Percentiles rank a stretch among this genome's conserved stretches.
phyloP scores from a whole-genome alignment of 2,329 filamentous ascomycete species.

The Zasmidium cellare region DNA sequence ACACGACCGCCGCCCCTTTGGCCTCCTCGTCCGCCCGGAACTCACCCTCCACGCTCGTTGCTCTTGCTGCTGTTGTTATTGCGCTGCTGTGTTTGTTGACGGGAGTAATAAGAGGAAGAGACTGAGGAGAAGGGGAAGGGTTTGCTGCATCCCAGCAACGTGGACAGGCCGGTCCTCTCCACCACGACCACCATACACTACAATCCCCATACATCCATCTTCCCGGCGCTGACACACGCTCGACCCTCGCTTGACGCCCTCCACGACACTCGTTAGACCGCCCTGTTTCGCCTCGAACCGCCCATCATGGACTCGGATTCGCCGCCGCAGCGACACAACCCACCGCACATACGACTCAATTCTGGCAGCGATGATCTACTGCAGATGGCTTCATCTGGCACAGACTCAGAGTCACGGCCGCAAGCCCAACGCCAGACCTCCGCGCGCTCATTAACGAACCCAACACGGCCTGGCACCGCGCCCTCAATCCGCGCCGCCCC shows the following conservation, averaged over 20 bases:
- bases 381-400: constrained; percentile 35
- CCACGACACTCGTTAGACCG: background rate
- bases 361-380: constrained; percentile 58
- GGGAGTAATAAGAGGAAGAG: background rate
- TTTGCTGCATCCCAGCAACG: background rate
- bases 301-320: constrained; percentile 22
- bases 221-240: background rate
- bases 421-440: constrained; percentile 42
- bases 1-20: background rate
- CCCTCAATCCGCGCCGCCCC: constrained; percentile 30
- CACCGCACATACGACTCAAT: constrained; percentile 65
- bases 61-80: background rate
- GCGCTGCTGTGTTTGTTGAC: background rate
- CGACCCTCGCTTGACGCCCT: background rate
- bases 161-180: background rate
- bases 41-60: background rate
- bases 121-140: background rate
- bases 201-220: background rate
- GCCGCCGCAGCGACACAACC: constrained; percentile 29
- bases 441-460: constrained; percentile 46
- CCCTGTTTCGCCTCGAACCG: background rate
- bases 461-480: constrained; percentile 38
- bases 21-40: too few relatives aligned
- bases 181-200: background rate
- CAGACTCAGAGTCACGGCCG: constrained; percentile 32